phyloP scores from a whole-genome alignment of 305 asterid genomes.

The Fraxinus latifolia region DNA sequence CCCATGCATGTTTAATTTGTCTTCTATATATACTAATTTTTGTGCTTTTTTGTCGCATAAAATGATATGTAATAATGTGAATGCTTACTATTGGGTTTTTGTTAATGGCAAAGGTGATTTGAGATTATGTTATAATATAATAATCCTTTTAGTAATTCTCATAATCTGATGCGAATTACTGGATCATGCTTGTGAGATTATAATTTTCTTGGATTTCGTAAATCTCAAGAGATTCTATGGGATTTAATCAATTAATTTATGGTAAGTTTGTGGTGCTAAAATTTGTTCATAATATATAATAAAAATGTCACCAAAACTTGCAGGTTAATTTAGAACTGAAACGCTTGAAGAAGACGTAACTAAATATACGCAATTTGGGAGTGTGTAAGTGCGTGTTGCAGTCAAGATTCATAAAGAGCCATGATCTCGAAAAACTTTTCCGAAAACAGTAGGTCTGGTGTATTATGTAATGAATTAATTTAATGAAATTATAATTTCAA shows the following conservation, averaged over 20 bases:
- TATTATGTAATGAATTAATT: no score
- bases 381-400: neutral
- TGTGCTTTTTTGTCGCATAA: neutral
- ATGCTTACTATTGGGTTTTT: neutral
- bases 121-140: neutral
- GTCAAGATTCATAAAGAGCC: neutral
- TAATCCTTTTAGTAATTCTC: neutral
- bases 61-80: neutral
- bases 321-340: neutral
- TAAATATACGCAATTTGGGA: no score
- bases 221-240: neutral
- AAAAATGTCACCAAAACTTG: neutral
- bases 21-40: neutral
- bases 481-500: no score
- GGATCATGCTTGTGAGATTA: neutral
- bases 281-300: no score
- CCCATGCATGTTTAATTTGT: neutral
- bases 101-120: neutral
- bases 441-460: no score
- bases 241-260: neutral
- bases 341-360: neutral
- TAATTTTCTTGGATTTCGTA: neutral
- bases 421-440: neutral
- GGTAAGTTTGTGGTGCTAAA: neutral
- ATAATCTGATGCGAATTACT: neutral